Base-by-base conservation (phyloP, 106 monocot genomes). In the Gastrodia elata region DNA sequence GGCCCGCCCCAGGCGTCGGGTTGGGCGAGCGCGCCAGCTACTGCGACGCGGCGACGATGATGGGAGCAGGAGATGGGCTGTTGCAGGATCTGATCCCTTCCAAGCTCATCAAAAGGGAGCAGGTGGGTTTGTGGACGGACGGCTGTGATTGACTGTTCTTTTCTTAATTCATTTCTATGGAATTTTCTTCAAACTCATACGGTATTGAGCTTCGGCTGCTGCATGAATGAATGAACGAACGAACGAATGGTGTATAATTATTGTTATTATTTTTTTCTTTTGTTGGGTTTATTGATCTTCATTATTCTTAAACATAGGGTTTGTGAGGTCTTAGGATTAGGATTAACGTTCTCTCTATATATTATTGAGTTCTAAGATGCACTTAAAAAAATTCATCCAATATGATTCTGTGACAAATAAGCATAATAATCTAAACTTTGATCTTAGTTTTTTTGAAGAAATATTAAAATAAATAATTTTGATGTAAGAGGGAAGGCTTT, bases 81-180 rank as follows among this genome's bases (percentile, higher is more conserved):
- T 71, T 78, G 8, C 78, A 78, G 41, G 78, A 78, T 42, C 39
- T 78, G 42, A 72, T 73, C 27, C 78, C 70, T 4, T 64, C 72
- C 2, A 25, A 69, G 25, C 16, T 69, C 18, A 69, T 69, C 22
- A 69, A 69, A 40, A 40, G 15, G 39, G 69, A 69, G 24, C 39
- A 69, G 68, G n/a, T 38, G 40, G 24, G 11, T 26, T 4, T 11
- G 30, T 61, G 5, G 61, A 28, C 26, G 57, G 57, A 15, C 2
- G 43, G 11, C 57, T 6, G 22, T 26, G 26, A 25, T 25, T 56
- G 24, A 56, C 46, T 15, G 57, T 26, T 57, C 22, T 57, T 57
- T 26, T 22, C 8, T 14, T 25, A 8, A 25, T 57, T 57, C 26
- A 25, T 57, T 22, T 8, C 57, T 25, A 61, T 27, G 61, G 59